phyloP scores from a whole-genome alignment of 202 grass and related monocot species.

The Hordeum pubiflorum region DNA sequence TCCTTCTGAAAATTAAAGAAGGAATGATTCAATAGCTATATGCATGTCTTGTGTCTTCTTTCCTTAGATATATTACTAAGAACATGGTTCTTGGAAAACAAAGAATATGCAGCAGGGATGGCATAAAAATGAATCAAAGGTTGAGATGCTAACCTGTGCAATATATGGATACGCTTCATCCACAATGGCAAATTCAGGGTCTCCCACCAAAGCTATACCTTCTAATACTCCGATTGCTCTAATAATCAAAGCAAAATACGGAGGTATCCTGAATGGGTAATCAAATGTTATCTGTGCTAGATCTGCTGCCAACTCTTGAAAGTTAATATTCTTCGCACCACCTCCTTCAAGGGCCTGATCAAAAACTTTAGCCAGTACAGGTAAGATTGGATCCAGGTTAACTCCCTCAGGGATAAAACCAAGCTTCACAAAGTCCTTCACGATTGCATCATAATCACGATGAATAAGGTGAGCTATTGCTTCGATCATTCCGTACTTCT shows the following conservation, averaged over 20 bases:
- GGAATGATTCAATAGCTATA: background rate
- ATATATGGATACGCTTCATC: slow-evolving; percentile 99
- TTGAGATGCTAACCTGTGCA: slow-evolving; percentile 52
- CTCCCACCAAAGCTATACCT: slow-evolving; percentile 93
- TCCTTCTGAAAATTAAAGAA: slow-evolving; percentile 1
- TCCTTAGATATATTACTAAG: background rate
- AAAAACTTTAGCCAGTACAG: slow-evolving; percentile 94
- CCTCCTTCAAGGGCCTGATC: slow-evolving; percentile 98
- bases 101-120: background rate
- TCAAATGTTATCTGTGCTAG: slow-evolving; percentile 97
- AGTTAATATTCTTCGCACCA: slow-evolving; percentile 96
- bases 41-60: background rate
- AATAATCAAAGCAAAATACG: slow-evolving; percentile 97
- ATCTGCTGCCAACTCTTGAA: slow-evolving; percentile 94
- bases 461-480: slow-evolving; percentile 96
- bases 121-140: background rate
- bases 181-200: slow-evolving; percentile 93
- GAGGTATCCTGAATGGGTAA: slow-evolving; percentile 95
- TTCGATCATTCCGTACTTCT: slow-evolving; percentile 99
- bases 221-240: slow-evolving; percentile 96
- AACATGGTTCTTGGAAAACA: background rate
- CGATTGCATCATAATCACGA: slow-evolving; percentile 86
- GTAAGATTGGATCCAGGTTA: slow-evolving; percentile 88
- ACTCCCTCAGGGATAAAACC: slow-evolving; percentile 94
- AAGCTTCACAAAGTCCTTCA: slow-evolving; percentile 97